Base-by-base conservation (phyloP, 768 basidiomycete genomes). In the Naganishia friedmannii region DNA sequence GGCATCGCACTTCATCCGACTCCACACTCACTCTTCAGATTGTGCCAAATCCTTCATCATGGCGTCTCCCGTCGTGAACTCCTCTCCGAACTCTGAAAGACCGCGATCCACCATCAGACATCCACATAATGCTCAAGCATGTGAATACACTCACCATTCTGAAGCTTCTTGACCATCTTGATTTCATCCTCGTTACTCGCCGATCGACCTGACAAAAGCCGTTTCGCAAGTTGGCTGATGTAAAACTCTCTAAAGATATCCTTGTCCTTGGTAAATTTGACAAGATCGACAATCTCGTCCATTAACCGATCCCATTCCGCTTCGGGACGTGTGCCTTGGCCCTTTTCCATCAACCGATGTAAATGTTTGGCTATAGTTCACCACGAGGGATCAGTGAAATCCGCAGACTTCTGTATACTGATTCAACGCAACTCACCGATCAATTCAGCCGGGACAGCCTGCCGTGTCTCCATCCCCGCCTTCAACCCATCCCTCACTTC, bases 241-340 rank as follows among this genome's bases (percentile, higher is more conserved):
- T 95, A 97, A 81, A 93, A 96, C 31, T 89, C 88, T 75, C 93
- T 87, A 80, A 96, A 97, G 37, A 95, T 91, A 77, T 96, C 93
- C 78, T 92, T 93, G 77, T 94, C 83, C 65, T 92, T 89, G 5
- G 91, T 93, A 78, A 87, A 94, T 66, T 91, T 84, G 80, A 93
- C 95, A 67, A 97, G 81, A 8, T 82, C 86, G 29, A 96, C 83
- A 3, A 86, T 89, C 9, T 82, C 84, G 68, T 91, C 87, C 69
- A 96, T 82, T 66, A 86, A 77, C 1, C 81, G 79, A 60, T 87
- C 85, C 79, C 90, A 93, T 37, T 85, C 86, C 17, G 78, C 82
- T 69, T 92, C 89, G 34, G 84, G 85, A 66, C 85, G 82, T 12
- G 85, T 84, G 39, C 88, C 88, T 79, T 95, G 92, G 0, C 95